Evolutionary conservation across 495 filamentous ascomycete genomes (phyloP), one percentile per base, ranked within the genome.

Genomic region (Penicillium angulare): DNA sequence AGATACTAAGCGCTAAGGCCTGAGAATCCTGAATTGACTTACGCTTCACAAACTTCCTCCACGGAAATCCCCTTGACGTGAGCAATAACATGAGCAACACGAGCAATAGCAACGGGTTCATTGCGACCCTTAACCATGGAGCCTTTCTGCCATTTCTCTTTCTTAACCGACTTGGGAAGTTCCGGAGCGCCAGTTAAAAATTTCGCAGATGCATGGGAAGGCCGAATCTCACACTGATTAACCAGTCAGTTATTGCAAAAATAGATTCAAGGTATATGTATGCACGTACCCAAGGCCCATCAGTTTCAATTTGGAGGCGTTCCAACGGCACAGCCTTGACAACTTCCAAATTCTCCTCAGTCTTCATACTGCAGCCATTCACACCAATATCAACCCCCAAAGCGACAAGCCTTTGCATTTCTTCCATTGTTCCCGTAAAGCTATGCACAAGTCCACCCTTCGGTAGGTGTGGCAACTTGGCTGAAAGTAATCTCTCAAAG

Each of bases 311-410:
- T 78, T 95, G 92, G 39, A 97, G 61, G 41, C 83, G 57, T 17
- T 84, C 80, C 26, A 97, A 69, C 5, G 83, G 86, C 20, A 96
- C 79, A 52, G 86, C 80, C 49, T 77, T 80, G 0, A 95, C 89
- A 4, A 96, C 89, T 6, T 79, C 85, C 16, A 95, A 75, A 50
- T 95, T 96, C 64, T 93, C 90, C 13, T 84, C 86, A 1, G 89
- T 96, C 73, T 96, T 96, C 76, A 97, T 80, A 57, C 86, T 90
- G 65, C 92, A 96, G 17, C 92, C 92, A 61, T 97, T 97, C 21
- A 95, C 77, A 16, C 92, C 89, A 43, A 97, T 80, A 61, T 95
- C 84, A 33, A 96, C 70, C 3, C 90, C 90, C 41, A 90, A 60
- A 6, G 80, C 82, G 49, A 92, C 81, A 43, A 96, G 69, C 47